Conservation (phyloP, 345 rosid genomes). For the Linum lewisii region DNA sequence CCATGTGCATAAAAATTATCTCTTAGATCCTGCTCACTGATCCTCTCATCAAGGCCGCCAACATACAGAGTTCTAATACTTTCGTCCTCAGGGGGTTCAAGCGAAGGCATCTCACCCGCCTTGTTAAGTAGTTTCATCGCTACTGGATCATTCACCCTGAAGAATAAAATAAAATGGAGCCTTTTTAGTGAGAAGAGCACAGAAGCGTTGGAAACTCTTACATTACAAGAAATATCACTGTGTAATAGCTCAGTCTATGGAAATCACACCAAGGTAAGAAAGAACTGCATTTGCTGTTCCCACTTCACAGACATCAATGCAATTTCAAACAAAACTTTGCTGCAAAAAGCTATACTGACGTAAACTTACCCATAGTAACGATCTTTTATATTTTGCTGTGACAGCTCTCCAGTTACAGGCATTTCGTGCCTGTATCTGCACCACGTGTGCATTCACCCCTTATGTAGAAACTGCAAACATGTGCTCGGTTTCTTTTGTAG, state of each 20-base stretch:
- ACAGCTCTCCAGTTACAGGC: slow-evolving; percentile 87
- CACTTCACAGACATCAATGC: too few species aligned
- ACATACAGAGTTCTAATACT: slow-evolving; percentile 83
- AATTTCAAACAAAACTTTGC: background rate
- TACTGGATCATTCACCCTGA: slow-evolving; percentile 91
- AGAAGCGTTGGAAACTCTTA: too few species aligned
- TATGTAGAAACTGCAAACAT: slow-evolving; percentile 89
- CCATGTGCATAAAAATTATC: slow-evolving; percentile 89
- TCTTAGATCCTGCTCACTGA: slow-evolving; percentile 80
- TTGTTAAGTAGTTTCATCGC: slow-evolving; percentile 83
- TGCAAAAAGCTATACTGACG: background rate
- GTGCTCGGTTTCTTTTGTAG: slow-evolving; percentile 88
- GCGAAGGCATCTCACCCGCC: slow-evolving; percentile 94
- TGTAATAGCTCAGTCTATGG: too few species aligned
- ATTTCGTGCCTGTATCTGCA: slow-evolving; percentile 94
- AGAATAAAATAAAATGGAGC: background rate
- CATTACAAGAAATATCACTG: too few species aligned
- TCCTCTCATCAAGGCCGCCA: slow-evolving; percentile 81
- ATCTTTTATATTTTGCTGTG: slow-evolving; percentile 93
- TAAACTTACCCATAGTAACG: slow-evolving; percentile 83
- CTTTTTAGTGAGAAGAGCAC: too few species aligned
- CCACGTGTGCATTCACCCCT: slow-evolving; percentile 98
- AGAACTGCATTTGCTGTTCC: background rate
- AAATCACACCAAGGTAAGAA: too few species aligned
- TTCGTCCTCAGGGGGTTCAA: slow-evolving; percentile 89